Base-by-base conservation (phyloP, 768 basidiomycete species). In the Lactarius vividus region DNA sequence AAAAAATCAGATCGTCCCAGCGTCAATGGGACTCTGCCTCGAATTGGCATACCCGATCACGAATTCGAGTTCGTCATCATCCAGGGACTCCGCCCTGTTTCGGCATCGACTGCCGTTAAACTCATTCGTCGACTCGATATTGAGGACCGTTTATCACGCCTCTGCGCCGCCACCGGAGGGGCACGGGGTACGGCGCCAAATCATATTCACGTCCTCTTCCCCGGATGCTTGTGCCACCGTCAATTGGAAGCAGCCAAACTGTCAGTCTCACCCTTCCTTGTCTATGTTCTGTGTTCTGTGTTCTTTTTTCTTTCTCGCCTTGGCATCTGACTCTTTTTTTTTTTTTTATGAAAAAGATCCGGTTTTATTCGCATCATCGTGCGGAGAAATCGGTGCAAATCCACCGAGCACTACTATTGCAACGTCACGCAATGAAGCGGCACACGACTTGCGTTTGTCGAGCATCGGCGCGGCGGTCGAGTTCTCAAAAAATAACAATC, bases 191-290 rank as follows among this genome's bases (percentile, higher is more conserved):
- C 86, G 90, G 62, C 82, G 95, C 58, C 89, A 89, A 70, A 86
- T 98, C 66, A 85, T 94, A n/a, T 94, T 99, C 74, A 88, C 89
- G 44, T 96, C 94, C 7, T 98, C 92, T 75, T 89, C 90, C 57
- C 92, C 96, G 10, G 88, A 92, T 73, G 85, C 94, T 0, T 96
- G 94, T 76, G 86, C 92, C 9, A 88, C 92, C 18, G 77, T 98
- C 62, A 98, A 99, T 73, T 98, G 96, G 97, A 99, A 99, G 77
- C 96, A 99, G 77, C 96, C 96, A 15, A 98, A 98, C 76, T 98
- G 96, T 94, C 78, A 77, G 87, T 77, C 40, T 42, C 13, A 11
- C 29, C 49, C 20, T 18, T 39, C 54, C 20, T 18, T 39, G 16
- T 69, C 28, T n/a, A 26, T 39, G 29, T 66, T 26, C 29, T 26